phyloP scores from a whole-genome alignment of 768 basidiomycete genomes.

The Kwoniella mangroviensis region DNA sequence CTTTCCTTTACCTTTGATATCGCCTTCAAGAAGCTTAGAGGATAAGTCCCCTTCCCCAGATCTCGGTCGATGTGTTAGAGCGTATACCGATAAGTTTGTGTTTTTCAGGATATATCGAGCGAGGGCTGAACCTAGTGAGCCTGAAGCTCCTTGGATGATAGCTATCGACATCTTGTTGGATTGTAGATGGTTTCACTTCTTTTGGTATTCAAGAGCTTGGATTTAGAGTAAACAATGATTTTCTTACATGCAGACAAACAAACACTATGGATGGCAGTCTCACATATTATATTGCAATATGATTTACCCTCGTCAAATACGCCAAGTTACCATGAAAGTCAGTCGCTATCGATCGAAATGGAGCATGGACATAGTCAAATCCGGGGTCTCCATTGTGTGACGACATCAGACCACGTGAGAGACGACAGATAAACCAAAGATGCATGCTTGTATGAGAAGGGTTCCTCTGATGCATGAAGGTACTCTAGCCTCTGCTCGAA shows the following conservation, averaged over 20 bases:
- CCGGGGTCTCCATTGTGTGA: not conserved
- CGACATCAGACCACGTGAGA: not conserved
- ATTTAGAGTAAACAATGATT: not conserved
- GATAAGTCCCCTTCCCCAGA: conserved; percentile 20
- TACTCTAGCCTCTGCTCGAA: no score
- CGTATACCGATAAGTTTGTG: conserved; percentile 58
- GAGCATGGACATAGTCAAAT: not conserved
- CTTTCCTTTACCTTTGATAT: conserved; percentile 19
- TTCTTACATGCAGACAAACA: no score
- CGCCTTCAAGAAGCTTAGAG: not conserved
- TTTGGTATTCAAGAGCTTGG: no score
- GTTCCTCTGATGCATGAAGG: not conserved
- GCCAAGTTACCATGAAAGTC: not conserved
- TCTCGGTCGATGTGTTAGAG: conserved; percentile 51
- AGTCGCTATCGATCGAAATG: conserved; percentile 3
- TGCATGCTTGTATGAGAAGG: no score
- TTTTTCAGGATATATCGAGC: conserved; percentile 53
- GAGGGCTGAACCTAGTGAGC: conserved; percentile 53
- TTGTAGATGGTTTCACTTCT: not conserved
- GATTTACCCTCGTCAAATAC: no score
- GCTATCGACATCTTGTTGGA: conserved; percentile 46
- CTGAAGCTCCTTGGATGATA: conserved; percentile 52
- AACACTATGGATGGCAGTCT: no score
- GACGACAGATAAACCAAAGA: not conserved
- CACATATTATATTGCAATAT: no score